A percentile compares a stretch with the other conserved stretches of the same genome.
These are phyloP conservation scores for Linnemannia schmuckeri DNA, from an alignment of 192 early-diverging fungal species.

Conservation along the genomic window DNA sequence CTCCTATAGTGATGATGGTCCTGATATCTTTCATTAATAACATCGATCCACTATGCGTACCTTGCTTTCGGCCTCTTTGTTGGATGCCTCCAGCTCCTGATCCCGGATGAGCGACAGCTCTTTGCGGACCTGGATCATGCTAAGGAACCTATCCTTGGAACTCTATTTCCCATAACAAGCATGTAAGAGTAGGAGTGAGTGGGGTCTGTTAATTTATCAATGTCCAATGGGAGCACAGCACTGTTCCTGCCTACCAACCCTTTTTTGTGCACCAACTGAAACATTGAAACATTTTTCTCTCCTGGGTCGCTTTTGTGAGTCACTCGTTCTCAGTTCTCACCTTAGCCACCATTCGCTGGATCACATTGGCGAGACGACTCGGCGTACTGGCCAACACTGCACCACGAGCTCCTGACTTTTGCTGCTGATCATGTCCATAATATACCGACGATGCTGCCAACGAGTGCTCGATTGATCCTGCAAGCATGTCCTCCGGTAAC, in stretches of 20 bases:
- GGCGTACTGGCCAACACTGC: constrained; percentile 11
- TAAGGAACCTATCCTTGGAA: constrained; percentile 45
- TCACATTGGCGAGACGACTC: constrained; percentile 34
- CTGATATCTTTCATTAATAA: neutral
- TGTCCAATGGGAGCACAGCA: neutral
- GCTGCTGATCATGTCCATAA: constrained; percentile 1
- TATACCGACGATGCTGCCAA: neutral
- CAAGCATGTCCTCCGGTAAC: constrained; percentile 14
- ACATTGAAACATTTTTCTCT: neutral
- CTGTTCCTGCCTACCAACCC: neutral
- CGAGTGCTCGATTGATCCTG: constrained; percentile 17
- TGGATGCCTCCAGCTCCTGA: constrained; percentile 44
- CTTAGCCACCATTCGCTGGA: constrained; percentile 49
- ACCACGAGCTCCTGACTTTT: constrained; percentile 1
- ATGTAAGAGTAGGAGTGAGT: neutral
- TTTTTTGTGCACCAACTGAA: neutral
- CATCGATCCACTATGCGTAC: constrained; percentile 13
- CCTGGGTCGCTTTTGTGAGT: neutral
- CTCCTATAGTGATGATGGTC: neutral
- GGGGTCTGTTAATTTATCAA: neutral
- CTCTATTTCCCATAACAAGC: constrained; percentile 9
- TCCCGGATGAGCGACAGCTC: constrained; percentile 35
- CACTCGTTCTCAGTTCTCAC: neutral
- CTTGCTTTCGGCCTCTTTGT: constrained; percentile 29
- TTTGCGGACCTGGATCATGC: constrained; percentile 46